Base-by-base conservation (phyloP, 345 rosid species). In the Ceriops tagal region DNA sequence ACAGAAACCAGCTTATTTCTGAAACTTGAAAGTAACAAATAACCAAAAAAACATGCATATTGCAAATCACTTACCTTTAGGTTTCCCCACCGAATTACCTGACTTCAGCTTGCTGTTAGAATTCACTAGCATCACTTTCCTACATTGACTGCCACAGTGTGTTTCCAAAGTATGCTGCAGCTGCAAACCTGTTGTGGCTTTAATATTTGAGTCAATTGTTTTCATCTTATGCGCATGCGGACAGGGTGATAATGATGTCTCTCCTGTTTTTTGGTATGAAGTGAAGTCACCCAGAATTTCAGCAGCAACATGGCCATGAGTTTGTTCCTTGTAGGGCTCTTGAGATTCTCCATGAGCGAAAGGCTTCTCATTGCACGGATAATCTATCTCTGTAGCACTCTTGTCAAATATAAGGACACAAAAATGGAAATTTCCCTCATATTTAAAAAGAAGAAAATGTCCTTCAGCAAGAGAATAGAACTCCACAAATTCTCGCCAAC, bases 401-500 rank as follows among this genome's bases (percentile, higher is more conserved):
- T 6, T 51, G 32, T 74, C 64, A 18, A 59, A 79, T 37, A 79
- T 74, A 56, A 74, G 6, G 9, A 77, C 80, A 18, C 21, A 51
- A 39, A 83, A 83, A 51, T 7, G 16, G 22, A 62, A 28, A 52
- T 60, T 60, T 53, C 71, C 80, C 57, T 75, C 53, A 22, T 74
- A 72, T 62, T 69, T 13, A 51, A 80, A 83, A 61, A 72, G 69
- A 22, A 82, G 24, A 0, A 79, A 56, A 39, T 69, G 39, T 1
- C 81, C 73, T 9, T 35, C 19, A 3, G 60, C n/a, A 15, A 79
- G 18, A 6, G 79, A 74, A 61, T 75, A 75, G 47, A 58, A 57
- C 16, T 73, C 26, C 3, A 66, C 64, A 53, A 79, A 80, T 15
- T 80, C 71, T 51, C 26, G 53, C 86, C 78, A 77, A 1, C 80